Evolutionary conservation across 345 rosid genomes (phyloP), one percentile per base, ranked within the genome.

Genomic region (Salix udensis): DNA sequence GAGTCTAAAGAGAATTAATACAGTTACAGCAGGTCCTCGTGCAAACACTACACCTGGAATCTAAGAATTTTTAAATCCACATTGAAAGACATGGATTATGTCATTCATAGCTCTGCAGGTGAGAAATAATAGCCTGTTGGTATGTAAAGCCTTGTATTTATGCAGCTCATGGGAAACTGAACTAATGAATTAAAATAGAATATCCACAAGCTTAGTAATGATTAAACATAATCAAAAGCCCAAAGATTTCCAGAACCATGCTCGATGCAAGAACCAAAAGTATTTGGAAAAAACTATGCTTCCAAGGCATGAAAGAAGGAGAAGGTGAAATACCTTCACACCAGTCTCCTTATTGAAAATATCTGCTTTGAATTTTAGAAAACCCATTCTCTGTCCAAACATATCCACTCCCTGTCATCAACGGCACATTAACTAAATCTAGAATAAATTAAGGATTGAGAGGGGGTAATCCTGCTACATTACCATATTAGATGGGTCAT

Each of bases 31-130:
- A 24, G 94, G 92, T 82, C 98, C 98, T 84, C 97, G 78, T 52
- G 97, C 94, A 75, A 95, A 93, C n/a, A 95, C 98, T 79, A 95
- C 87, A 81, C 96, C 98, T 86, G 97, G 97, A 85, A 91, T 87
- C 97, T 95, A 89, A 72, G 75, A 83, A 79, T 65, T 23, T 71
- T 50, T 89, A 77, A 85, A 84, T 75, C 77, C 76, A 77, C 68
- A 74, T 42, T 74, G 42, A 67, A 76, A 42, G 65, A 77, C 18
- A 62, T 34, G 15, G 18, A 62, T 46, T 11, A 26, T 19, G 72
- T 65, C 37, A 69, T 28, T 50, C 60, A 61, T 40, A 73, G 24
- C 16, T 34, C 50, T 19, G 28, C 31, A 9, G 7, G 44, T 19
- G 19, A 36, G 37, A 24, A 28, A 42, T 72, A 61, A 58, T 8